Evolutionary conservation across 139 green algal species (phyloP).

Genomic region (Coelastrella sp.): DNA sequence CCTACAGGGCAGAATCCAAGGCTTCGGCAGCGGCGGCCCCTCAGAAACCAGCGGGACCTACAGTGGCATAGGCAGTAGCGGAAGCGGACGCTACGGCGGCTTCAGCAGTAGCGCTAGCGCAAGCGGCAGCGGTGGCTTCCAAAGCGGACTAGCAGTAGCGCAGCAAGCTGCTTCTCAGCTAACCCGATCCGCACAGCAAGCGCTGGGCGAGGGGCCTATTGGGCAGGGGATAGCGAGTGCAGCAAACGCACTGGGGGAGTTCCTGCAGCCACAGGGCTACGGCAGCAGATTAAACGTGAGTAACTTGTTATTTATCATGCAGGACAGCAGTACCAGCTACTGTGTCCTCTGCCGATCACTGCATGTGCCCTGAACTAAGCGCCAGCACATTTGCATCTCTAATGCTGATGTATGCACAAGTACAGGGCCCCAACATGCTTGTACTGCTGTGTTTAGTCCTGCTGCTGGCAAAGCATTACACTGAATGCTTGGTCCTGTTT

Average conservation of each 20-base stretch:
- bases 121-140: conserved; percentile 52
- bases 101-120: conserved; percentile 24
- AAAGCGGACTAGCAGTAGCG: conserved; percentile 71
- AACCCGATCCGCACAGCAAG: conserved; percentile 1
- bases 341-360: too few species aligned
- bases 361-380: too few species aligned
- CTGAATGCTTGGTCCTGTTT: too few species aligned
- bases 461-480: too few species aligned
- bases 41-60: conserved; percentile 34
- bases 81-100: too few species aligned
- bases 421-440: too few species aligned
- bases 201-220: conserved; percentile 38
- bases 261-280: conserved; percentile 38
- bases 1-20: conserved; percentile 80
- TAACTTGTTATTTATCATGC: too few species aligned
- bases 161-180: conserved; percentile 43
- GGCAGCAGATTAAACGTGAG: conserved; percentile 37
- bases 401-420: too few species aligned
- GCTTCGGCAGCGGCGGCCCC: conserved; percentile 78
- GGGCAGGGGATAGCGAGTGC: conserved; percentile 36
- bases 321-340: too few species aligned
- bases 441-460: too few species aligned
- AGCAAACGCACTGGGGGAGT: conserved; percentile 4
- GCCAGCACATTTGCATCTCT: too few species aligned
- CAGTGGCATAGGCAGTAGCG: conserved; percentile 17